Percentiles rank a stretch among this genome's conserved stretches.
Conservation (phyloP, 1,284 basidiomycete species). For the Pisolithus thermaeus region DNA sequence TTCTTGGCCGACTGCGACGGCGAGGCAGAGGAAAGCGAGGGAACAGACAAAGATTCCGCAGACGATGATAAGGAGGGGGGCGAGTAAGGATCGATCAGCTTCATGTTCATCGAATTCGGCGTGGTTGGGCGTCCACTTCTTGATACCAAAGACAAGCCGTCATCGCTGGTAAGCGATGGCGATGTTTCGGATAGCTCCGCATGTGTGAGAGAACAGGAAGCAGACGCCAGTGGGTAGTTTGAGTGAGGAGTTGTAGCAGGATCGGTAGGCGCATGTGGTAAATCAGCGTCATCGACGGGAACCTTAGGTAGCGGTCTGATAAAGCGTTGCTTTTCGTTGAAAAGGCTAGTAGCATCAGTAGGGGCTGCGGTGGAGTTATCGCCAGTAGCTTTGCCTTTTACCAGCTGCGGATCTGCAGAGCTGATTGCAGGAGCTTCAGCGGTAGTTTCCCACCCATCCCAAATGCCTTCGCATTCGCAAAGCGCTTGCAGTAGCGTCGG, state of each 20-base stretch:
- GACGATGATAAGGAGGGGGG: slow-evolving; percentile 41
- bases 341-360: neutral
- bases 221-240: slow-evolving; percentile 3
- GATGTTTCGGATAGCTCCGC: slow-evolving; percentile 18
- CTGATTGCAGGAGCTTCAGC: neutral
- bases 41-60: slow-evolving; percentile 39
- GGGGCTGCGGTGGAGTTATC: neutral
- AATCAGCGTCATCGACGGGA: slow-evolving; percentile 9
- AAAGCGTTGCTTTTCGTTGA: slow-evolving; percentile 15
- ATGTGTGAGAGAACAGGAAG: neutral
- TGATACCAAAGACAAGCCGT: slow-evolving; percentile 28
- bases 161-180: slow-evolving; percentile 18
- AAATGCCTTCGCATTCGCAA: slow-evolving; percentile 65
- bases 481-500: slow-evolving; percentile 68
- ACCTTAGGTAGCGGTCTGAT: slow-evolving; percentile 22
- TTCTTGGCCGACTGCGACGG: slow-evolving; percentile 27
- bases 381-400: neutral
- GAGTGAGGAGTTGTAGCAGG: slow-evolving; percentile 1
- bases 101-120: slow-evolving; percentile 35
- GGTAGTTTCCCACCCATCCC: slow-evolving; percentile 33
- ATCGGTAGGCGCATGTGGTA: neutral
- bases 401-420: neutral
- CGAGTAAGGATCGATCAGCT: slow-evolving; percentile 27
- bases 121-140: slow-evolving; percentile 28
- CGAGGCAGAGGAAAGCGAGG: slow-evolving; percentile 37